Evolutionary conservation across 176 grass and related monocot species (phyloP).

Genomic region (Triticum timopheevii): DNA sequence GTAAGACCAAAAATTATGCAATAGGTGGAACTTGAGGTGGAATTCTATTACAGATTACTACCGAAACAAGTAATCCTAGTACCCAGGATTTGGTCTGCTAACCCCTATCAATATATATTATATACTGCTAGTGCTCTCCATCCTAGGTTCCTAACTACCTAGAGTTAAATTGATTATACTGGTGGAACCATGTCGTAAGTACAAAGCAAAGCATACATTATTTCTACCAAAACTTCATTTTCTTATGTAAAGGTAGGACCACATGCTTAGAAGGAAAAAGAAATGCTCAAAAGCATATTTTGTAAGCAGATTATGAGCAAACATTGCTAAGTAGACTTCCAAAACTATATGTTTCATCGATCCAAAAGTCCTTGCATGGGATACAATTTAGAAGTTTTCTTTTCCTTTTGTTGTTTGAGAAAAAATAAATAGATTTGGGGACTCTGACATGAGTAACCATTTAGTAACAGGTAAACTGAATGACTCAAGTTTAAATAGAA

Average conservation of each 20-base stretch:
- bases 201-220: not conserved
- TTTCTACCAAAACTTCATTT: not conserved
- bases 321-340: not conserved
- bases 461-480: slow-evolving; percentile 22
- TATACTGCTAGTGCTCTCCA: not conserved
- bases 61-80: not conserved
- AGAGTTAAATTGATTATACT: not conserved
- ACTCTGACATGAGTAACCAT: not conserved
- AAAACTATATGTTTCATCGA: not conserved
- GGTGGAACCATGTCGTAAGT: not conserved
- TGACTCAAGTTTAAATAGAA: not conserved
- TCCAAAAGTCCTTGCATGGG: not conserved
- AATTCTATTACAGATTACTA: too few species aligned
- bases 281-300: not conserved
- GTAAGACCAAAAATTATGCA: too few species aligned
- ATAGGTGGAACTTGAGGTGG: too few species aligned
- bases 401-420: not conserved
- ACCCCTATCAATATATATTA: not conserved
- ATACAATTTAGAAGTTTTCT: not conserved
- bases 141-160: not conserved
- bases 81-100: not conserved
- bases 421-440: too few species aligned
- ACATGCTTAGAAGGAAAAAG: not conserved
- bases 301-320: not conserved
- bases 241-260: not conserved